phyloP scores from a whole-genome alignment of 768 basidiomycete genomes.

The Pleurotus eryngii region DNA sequence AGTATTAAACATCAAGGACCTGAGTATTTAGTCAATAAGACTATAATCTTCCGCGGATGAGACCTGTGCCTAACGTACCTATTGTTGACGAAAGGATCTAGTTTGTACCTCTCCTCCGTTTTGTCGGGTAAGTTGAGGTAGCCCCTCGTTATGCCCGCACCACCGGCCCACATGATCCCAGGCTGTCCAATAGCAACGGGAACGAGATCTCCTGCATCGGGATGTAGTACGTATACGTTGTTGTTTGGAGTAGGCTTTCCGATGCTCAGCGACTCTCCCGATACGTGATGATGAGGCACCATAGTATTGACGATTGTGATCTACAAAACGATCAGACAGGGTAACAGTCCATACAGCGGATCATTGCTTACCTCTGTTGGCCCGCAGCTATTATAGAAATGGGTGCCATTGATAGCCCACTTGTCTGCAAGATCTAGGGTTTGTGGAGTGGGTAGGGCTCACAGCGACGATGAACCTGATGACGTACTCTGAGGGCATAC shows the following conservation, averaged over 20 bases:
- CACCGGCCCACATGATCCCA: constrained; percentile 59
- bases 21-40: constrained; percentile 19
- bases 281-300: constrained; percentile 34
- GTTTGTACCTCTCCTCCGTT: constrained; percentile 45
- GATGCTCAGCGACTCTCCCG: constrained; percentile 41
- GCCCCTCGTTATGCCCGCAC: constrained; percentile 50
- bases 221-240: constrained; percentile 30
- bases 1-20: constrained; percentile 62
- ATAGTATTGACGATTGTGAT: constrained; percentile 59
- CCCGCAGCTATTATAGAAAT: constrained; percentile 52
- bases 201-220: constrained; percentile 24
- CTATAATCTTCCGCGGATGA: background rate
- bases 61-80: constrained; percentile 15
- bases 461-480: background rate
- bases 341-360: background rate
- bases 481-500: constrained; percentile 46
- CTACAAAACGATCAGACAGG: background rate
- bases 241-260: constrained; percentile 56
- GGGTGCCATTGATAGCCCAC: constrained; percentile 32
- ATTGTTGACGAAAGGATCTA: constrained; percentile 47
- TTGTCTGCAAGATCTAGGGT: constrained; percentile 34
- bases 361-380: constrained; percentile 39
- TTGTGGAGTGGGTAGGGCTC: background rate
- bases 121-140: constrained; percentile 56
- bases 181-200: constrained; percentile 29